Base-by-base conservation (phyloP, 495 filamentous ascomycete genomes). In the Trichoderma asperelloides region DNA sequence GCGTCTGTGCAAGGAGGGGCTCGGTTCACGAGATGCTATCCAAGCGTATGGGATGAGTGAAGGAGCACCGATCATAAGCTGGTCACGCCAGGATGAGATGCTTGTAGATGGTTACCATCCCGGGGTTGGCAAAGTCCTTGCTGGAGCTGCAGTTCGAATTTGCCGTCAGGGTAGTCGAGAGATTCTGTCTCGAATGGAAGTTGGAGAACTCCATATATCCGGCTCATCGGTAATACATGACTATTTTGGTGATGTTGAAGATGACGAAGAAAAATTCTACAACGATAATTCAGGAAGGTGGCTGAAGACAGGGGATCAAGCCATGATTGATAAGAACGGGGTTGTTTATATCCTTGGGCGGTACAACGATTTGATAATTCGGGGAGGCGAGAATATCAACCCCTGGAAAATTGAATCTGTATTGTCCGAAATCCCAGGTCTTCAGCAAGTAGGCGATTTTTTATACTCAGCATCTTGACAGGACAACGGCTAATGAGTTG, bases 361-460 rank as follows among this genome's bases (percentile, higher is more conserved):
- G 40, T 79, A 80, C 70, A 84, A 83, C 66, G 82, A 83, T 65
- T 69, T 79, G 41, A 81, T 84, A 66, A 80, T 83, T 40, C 75
- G 82, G 3, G 82, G 74, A n/a, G 80, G 80, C 9, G 77, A 82
- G 66, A 84, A 83, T 62, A 75, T 84, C 25, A 65, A 74, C 1
- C 78, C 79, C 1, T 67, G 71, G 5, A 73, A 70, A 13, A 78
- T 84, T 25, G 81, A 84, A 68, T 64, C 62, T 9, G 71, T 65
- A 27, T 74, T 71, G 18, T 67, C 71, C 45, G 66, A 74, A 39
- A 66, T 74, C 13, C 67, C 72, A 5, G 74, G 71, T 15, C 45
- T 74, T 51, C 27, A 68, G 4, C 64, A 47, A 15, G 45, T 66
- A 45, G 49, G 16, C 63, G 23, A 8, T 25, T 66, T 21, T 66